Evolutionary conservation across 805 yeast species (phyloP), one percentile per base, ranked within the genome.

Genomic region (Vanderwaltozyma yarrowii): DNA sequence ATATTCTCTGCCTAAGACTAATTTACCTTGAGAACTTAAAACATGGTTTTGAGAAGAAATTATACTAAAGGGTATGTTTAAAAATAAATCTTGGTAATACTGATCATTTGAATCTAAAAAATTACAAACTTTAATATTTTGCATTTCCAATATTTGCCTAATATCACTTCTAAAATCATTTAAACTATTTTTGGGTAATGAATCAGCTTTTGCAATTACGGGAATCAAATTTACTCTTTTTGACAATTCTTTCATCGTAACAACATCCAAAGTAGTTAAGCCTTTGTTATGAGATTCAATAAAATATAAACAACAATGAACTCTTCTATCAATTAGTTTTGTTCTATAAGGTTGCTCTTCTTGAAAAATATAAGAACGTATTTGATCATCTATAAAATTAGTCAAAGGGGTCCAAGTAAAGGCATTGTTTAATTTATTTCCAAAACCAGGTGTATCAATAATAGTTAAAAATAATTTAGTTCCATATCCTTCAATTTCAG

Each of bases 221-320:
- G 96, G 96, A 44, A 87, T 75, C 45, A 88, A 68, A 52, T 85
- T 87, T 30, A 81, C 88, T 38, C 89, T 70, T 20, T 73, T 65
- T 23, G 82, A 70, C 20, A 88, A 67, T 43, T 74, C 76, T 58
- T 73, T 74, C 83, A 87, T 76, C 5, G 82, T 72, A 45, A 71
- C 77, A 43, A 84, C 69, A 58, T 88, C 95, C 37, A 80, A 64
- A 7, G 80, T 74, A 38, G 71, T 67, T 39, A 84, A 58, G 3
- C 78, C 72, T 43, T 69, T 72, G 30, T 78, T 76, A 4, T 78
- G 68, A 0, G 95, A 89, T 5, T 76, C 70, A 38, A 89, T 67
- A 56, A 89, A 83, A 64, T 86, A 89, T 32, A 89, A 58, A 56
- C 96, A 86, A 26, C 78, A 83, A 64, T 89, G 95, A 29, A 89